Evolutionary conservation across 305 asterid genomes (phyloP).

Genomic region (Fraxinus ornus): DNA sequence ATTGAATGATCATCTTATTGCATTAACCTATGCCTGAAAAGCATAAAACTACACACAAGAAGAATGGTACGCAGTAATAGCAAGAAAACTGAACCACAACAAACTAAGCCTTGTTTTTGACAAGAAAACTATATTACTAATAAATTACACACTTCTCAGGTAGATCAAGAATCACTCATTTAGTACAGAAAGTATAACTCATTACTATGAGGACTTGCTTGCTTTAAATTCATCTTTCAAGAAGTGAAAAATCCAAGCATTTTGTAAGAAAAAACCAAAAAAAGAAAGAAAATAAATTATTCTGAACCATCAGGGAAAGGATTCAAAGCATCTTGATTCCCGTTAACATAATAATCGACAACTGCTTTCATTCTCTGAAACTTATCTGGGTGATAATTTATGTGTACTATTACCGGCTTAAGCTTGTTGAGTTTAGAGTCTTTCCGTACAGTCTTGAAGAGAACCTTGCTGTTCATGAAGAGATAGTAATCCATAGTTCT

Average conservation of each 20-base stretch:
- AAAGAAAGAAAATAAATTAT: neutral
- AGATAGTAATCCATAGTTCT: constrained; percentile 54
- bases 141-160: neutral
- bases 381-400: constrained; percentile 61
- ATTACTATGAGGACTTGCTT: neutral
- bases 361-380: constrained; percentile 56
- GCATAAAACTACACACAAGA: neutral
- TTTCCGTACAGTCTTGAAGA: constrained; percentile 49
- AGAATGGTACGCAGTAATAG: neutral
- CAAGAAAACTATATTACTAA: constrained; percentile 10
- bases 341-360: constrained; percentile 49
- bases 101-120: neutral
- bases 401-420: constrained; percentile 53
- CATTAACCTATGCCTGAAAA: neutral
- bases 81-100: neutral
- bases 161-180: neutral
- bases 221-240: neutral
- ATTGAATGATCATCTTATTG: neutral
- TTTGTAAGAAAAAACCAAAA: neutral
- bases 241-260: neutral
- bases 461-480: constrained; percentile 61
- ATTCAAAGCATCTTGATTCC: constrained; percentile 43
- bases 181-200: neutral
- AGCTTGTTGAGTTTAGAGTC: constrained; percentile 35
- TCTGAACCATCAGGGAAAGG: constrained; percentile 52